Evolutionary conservation across 495 filamentous ascomycete species (phyloP).

Genomic region (Penicillium soppii): DNA sequence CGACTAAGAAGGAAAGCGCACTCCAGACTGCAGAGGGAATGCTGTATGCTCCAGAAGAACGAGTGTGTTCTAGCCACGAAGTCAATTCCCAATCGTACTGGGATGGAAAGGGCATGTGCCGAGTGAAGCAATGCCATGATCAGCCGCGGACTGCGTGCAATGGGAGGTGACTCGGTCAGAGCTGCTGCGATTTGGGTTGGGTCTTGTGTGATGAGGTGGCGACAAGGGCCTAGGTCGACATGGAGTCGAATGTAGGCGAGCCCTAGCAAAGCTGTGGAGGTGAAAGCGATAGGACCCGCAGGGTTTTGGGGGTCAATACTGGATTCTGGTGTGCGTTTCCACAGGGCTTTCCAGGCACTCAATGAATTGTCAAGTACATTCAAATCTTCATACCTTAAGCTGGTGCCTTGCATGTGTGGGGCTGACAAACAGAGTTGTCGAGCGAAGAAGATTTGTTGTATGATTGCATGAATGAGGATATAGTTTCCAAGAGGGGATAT

Average conservation of each 20-base stretch:
- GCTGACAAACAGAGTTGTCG: constrained; percentile 48
- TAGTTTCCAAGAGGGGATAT: constrained; percentile 55
- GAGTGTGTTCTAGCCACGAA: constrained; percentile 53
- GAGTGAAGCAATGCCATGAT: constrained; percentile 54
- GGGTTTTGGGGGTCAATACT: constrained; percentile 53
- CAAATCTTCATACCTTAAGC: constrained; percentile 46
- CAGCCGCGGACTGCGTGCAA: constrained; percentile 46
- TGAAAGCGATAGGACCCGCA: constrained; percentile 54
- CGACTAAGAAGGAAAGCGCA: constrained; percentile 54
- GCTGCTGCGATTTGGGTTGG: constrained; percentile 43
- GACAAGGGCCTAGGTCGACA: constrained; percentile 47
- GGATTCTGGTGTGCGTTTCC: constrained; percentile 53
- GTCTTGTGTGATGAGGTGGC: constrained; percentile 48
- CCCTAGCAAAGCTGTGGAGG: constrained; percentile 52
- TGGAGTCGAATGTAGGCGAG: constrained; percentile 54
- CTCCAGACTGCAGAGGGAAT: constrained; percentile 55
- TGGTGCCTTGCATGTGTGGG: constrained; percentile 42
- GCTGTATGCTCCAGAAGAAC: constrained; percentile 57
- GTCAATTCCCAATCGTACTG: constrained; percentile 52
- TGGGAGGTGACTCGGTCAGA: constrained; percentile 37
- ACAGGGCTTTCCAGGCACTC: constrained; percentile 51
- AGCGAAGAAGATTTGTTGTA: constrained; percentile 54
- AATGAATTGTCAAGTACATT: constrained; percentile 43
- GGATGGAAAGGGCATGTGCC: constrained; percentile 54
- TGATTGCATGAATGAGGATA: constrained; percentile 53